A percentile compares a stretch with the other conserved stretches of the same genome.
These are phyloP conservation scores for Dendrocalamus latiflorus DNA, from an alignment of 202 grass and related monocot genomes.

Conservation along the genomic window DNA sequence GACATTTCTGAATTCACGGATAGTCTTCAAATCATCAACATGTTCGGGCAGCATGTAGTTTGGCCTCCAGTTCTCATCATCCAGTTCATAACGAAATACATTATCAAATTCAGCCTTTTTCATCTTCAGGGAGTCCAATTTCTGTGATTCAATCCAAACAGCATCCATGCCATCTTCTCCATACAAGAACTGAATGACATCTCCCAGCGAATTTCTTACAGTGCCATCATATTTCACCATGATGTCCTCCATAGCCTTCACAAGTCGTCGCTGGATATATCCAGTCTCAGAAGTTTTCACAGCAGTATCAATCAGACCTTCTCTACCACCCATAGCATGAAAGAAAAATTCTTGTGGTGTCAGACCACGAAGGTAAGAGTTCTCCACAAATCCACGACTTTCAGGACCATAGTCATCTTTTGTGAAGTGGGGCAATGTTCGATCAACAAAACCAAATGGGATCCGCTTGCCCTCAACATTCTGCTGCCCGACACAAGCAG, in stretches of 20 bases:
- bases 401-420: constrained; percentile 88
- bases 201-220: no score
- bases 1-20: constrained; percentile 88
- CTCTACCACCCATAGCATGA: constrained; percentile 97
- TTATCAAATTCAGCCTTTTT: constrained; percentile 74
- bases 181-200: constrained; percentile 28
- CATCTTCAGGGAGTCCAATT: constrained; percentile 93
- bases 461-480: constrained; percentile 99
- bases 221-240: no score
- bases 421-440: constrained; percentile 90
- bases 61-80: constrained; percentile 91
- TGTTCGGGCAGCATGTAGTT: constrained; percentile 87
- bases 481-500: constrained; percentile 96
- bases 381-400: constrained; percentile 98
- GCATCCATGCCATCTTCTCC: constrained; percentile 99
- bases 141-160: constrained; percentile 95
- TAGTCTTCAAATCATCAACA: constrained; percentile 94
- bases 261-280: constrained; percentile 18
- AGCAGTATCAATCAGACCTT: constrained; percentile 98
- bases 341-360: constrained; percentile 98
- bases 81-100: constrained; percentile 79
- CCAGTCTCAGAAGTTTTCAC: constrained; percentile 98
- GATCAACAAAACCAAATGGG: constrained; percentile 76
- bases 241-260: no score
- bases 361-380: constrained; percentile 89